These are phyloP conservation scores for Setaria italica DNA, from an alignment of 202 grass and related monocot genomes.

Conservation along the genomic window DNA sequence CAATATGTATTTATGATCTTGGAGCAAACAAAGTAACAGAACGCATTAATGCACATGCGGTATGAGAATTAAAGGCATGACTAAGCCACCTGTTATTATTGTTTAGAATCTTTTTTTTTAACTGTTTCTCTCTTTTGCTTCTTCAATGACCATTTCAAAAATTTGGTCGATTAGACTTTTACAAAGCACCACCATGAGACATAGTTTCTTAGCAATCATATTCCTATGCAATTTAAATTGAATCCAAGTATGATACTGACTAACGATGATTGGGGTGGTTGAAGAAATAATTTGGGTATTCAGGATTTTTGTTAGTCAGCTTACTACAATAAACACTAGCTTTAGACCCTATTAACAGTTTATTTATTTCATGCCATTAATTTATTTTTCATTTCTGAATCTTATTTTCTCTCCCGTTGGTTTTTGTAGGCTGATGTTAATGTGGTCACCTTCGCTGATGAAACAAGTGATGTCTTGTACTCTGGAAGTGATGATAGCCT, in stretches of 20 bases:
- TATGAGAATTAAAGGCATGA: slow-evolving; percentile 45
- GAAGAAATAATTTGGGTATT: background rate
- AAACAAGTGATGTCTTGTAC: slow-evolving; percentile 74
- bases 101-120: background rate
- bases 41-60: slow-evolving; percentile 67
- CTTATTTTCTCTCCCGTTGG: slow-evolving; percentile 17
- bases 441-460: slow-evolving; percentile 84
- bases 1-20: slow-evolving; percentile 93
- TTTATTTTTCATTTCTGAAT: slow-evolving; percentile 39
- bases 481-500: slow-evolving; percentile 92
- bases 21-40: slow-evolving; percentile 76
- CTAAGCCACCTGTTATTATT: background rate
- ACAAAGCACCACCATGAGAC: background rate
- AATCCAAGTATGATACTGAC: background rate
- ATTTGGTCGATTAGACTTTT: background rate
- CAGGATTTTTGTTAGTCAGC: background rate
- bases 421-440: slow-evolving; percentile 81
- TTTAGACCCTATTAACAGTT: background rate
- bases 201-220: background rate
- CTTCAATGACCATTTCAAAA: background rate
- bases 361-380: background rate
- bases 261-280: background rate
- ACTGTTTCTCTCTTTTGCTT: background rate
- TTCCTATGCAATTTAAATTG: background rate
- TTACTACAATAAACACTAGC: background rate